Evolutionary conservation across 2,329 filamentous ascomycete genomes (phyloP), one percentile per base, ranked within the genome.

Genomic region (Madurella fahalii): DNA sequence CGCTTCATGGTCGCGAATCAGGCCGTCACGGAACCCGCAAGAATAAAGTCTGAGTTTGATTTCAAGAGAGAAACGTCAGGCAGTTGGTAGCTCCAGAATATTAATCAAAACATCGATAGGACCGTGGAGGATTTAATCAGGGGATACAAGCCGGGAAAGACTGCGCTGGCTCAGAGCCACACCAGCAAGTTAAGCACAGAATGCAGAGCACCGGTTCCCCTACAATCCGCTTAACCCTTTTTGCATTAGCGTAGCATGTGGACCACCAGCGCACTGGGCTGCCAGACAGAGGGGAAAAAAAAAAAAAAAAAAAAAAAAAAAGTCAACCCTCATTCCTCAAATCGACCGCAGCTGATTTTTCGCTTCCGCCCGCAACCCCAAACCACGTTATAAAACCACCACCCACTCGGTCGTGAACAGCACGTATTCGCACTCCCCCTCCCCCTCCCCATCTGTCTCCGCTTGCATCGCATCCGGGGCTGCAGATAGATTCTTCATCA

Each of bases 281-380:
- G 53, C 51, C 44, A 56, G 49, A 4, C 4, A 37, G 9, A 37
- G 54, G 47, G 4, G 4, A 37, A 15, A 37, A 40, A 40, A 57
- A 47, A 56, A 47, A 11, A 11, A 37, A 15, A 37, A 40, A 40
- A 57, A 47, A 58, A 64, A 60, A 64, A 64, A 63, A 63, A 58
- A 53, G 57, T 59, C 61, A 61, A 61, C 61, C 62, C 62, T 62
- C 56, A 60, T 58, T 56, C 49, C 56, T 52, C 25, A 52, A 57
- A 59, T 57, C 52, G 56, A 42, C 52, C 49, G 54, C 54, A 50
- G 52, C 47, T 58, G 57, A 56, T 60, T 58, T 60, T 60, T 60
- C 53, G 56, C 53, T 58, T 58, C 57, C 42, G 52, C 50, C 58
- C 50, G 57, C 50, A 61, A 56, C 17, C 53, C 51, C 40, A 47